A percentile compares a stretch with the other conserved stretches of the same genome.
phyloP scores from a whole-genome alignment of 176 grass and related monocot genomes.

The Ensete glaucum region DNA sequence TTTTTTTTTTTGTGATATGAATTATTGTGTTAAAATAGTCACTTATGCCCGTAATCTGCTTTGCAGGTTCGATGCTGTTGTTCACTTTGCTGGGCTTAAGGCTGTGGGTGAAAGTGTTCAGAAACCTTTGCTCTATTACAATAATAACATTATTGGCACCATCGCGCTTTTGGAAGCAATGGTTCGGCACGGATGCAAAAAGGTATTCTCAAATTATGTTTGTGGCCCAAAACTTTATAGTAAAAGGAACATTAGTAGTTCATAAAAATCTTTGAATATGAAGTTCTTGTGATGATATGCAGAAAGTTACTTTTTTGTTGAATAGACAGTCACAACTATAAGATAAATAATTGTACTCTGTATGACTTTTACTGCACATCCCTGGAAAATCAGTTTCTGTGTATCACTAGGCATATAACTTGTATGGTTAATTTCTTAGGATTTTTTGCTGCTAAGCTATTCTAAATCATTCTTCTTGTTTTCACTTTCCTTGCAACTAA shows the following conservation, averaged over 20 bases:
- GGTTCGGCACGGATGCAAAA: conserved; percentile 11
- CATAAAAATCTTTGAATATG: background rate
- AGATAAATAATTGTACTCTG: too few relatives aligned
- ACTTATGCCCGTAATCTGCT: background rate
- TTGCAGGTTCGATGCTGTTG: conserved; percentile 17
- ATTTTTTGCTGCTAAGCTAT: too few relatives aligned
- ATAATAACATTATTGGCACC: conserved; percentile 15
- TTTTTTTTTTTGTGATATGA: background rate
- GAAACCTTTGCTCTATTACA: conserved; percentile 11
- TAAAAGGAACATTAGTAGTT: background rate
- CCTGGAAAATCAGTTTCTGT: too few relatives aligned
- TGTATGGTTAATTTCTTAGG: too few relatives aligned
- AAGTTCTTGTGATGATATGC: background rate
- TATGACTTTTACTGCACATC: too few relatives aligned
- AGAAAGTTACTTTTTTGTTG: too few relatives aligned
- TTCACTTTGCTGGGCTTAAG: conserved; percentile 17
- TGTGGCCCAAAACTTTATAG: background rate
- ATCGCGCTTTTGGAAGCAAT: conserved; percentile 11
- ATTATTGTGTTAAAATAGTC: background rate
- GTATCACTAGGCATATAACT: too few relatives aligned
- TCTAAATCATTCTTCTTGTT: too few relatives aligned
- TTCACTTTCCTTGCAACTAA: too few relatives aligned
- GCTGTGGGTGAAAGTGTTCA: conserved; percentile 14
- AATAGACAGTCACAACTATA: too few relatives aligned
- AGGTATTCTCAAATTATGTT: background rate